These are phyloP conservation scores for Leucoagaricus sp. DNA, from an alignment of 1,284 basidiomycete species.

Conservation along the genomic window DNA sequence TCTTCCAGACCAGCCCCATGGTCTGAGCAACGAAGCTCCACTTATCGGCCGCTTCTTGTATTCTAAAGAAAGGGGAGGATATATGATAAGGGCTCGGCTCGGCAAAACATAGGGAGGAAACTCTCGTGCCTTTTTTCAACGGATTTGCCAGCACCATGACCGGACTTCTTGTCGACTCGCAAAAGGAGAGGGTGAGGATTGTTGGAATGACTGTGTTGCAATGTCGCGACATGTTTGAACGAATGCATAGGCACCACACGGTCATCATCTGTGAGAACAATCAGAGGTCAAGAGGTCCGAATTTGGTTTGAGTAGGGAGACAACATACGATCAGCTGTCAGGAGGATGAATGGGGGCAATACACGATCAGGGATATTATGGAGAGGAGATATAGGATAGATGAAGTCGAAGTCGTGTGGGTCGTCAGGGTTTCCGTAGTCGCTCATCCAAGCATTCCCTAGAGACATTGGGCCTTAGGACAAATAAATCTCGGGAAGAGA, in stretches of 20 bases:
- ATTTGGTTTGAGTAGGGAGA: constrained; percentile 13
- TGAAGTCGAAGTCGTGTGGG: constrained; percentile 80
- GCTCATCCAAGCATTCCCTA: constrained; percentile 75
- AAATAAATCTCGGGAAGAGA: neutral
- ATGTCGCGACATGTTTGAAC: constrained; percentile 75
- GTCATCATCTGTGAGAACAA: constrained; percentile 63
- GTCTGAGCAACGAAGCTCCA: constrained; percentile 75
- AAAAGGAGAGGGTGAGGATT: constrained; percentile 74
- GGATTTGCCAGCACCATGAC: constrained; percentile 80
- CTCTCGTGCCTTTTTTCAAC: constrained; percentile 66
- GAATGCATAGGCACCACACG: constrained; percentile 82
- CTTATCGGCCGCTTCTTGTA: constrained; percentile 74
- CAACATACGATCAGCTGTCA: constrained; percentile 77
- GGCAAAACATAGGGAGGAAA: neutral
- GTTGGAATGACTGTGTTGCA: constrained; percentile 64
- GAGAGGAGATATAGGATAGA: constrained; percentile 74
- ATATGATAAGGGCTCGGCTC: neutral
- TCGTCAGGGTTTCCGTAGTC: constrained; percentile 84
- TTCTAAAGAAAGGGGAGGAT: constrained; percentile 40
- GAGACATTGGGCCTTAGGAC: constrained; percentile 14
- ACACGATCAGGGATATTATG: constrained; percentile 68
- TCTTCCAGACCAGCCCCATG: constrained; percentile 46
- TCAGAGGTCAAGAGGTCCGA: neutral
- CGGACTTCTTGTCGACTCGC: constrained; percentile 77
- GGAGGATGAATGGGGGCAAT: constrained; percentile 67